These are phyloP conservation scores for Talaromyces nanjingensis DNA, from an alignment of 495 filamentous ascomycete genomes.

Conservation along the genomic window DNA sequence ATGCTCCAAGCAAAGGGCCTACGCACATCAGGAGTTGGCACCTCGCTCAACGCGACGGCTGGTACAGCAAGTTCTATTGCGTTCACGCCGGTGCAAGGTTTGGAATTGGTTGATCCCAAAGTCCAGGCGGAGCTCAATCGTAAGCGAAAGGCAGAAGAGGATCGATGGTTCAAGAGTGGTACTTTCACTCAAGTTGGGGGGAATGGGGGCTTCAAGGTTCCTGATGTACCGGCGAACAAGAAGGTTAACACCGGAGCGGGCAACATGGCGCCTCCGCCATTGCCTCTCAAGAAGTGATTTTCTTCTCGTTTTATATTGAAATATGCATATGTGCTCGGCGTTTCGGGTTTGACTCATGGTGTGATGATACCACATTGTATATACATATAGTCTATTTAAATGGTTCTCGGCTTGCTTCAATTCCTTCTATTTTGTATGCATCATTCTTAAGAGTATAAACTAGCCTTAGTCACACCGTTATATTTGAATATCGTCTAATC, in stretches of 20 bases:
- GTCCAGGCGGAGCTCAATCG: constrained; percentile 69
- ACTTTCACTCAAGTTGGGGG: constrained; percentile 82
- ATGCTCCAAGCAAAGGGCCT: constrained; percentile 68
- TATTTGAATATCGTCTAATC: not conserved
- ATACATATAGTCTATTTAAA: not conserved
- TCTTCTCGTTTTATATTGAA: not conserved
- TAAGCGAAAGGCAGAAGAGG: constrained; percentile 89
- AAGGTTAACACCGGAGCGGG: constrained; percentile 37
- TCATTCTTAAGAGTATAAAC: not conserved
- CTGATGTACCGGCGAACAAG: constrained; percentile 37
- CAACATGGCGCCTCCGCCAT: constrained; percentile 37
- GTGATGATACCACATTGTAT: constrained; percentile 1
- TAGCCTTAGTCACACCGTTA: too few relatives aligned
- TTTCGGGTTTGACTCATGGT: constrained; percentile 4
- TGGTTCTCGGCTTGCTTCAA: not conserved
- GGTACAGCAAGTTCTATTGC: constrained; percentile 85
- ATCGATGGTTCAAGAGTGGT: constrained; percentile 91
- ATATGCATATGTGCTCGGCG: not conserved
- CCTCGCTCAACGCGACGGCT: constrained; percentile 46
- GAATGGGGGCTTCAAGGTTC: constrained; percentile 46
- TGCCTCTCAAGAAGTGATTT: constrained; percentile 20
- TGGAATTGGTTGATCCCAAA: constrained; percentile 95
- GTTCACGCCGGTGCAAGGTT: constrained; percentile 89
- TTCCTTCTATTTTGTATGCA: not conserved
- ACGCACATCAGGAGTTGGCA: constrained; percentile 67